Conservation (phyloP, 371 early-diverging fungal species). For the Rhizopus sp. region DNA sequence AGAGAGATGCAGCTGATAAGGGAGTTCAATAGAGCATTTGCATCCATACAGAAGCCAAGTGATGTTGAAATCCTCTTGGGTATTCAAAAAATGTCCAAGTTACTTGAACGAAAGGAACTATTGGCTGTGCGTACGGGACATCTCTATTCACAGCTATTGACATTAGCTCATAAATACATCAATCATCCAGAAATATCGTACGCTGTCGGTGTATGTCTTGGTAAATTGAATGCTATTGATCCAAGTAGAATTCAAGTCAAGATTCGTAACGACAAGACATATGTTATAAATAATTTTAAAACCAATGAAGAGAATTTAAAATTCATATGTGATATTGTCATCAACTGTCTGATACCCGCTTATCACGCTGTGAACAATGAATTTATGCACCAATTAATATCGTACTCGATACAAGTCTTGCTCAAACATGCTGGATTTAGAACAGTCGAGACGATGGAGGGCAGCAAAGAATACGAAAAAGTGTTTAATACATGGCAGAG, state of each 20-base stretch:
- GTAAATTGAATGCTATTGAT: slow-evolving; percentile 72
- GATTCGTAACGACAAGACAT: slow-evolving; percentile 18
- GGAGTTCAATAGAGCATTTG: background rate
- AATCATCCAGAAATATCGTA: slow-evolving; percentile 18
- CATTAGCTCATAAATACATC: slow-evolving; percentile 21
- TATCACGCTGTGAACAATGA: slow-evolving; percentile 57
- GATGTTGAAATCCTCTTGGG: slow-evolving; percentile 15
- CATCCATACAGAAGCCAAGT: slow-evolving; percentile 10
- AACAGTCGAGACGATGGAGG: background rate
- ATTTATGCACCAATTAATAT: slow-evolving; percentile 51
- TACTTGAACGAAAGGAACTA: slow-evolving; percentile 5
- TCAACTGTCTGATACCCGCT: slow-evolving; percentile 59
- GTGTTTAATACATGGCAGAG: slow-evolving; percentile 26
- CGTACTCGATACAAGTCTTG: slow-evolving; percentile 67
- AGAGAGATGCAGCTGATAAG: background rate
- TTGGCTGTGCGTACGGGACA: background rate
- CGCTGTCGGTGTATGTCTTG: slow-evolving; percentile 59
- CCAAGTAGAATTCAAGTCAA: slow-evolving; percentile 49
- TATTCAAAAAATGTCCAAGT: slow-evolving; percentile 12
- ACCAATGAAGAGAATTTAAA: slow-evolving; percentile 50
- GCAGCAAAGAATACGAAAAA: background rate
- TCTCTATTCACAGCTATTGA: slow-evolving; percentile 23
- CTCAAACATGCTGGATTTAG: slow-evolving; percentile 61
- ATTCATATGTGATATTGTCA: slow-evolving; percentile 68
- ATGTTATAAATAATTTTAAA: slow-evolving; percentile 42